phyloP scores from a whole-genome alignment of 192 early-diverging fungal species.

The Entomortierella parvispora region DNA sequence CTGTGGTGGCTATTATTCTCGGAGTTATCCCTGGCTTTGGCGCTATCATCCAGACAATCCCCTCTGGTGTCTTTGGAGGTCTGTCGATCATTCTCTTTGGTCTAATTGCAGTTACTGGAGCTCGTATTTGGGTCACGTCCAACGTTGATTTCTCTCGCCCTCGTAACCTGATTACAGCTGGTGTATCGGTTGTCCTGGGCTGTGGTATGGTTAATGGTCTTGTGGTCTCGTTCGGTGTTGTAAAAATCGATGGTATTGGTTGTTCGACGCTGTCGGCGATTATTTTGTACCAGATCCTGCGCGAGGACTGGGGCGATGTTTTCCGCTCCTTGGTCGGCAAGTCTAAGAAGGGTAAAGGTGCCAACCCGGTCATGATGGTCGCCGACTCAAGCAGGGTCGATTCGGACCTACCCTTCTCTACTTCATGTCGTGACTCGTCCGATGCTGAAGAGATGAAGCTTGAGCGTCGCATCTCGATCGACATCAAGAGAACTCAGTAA shows the following conservation, averaged over 20 bases:
- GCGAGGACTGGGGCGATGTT: conserved; percentile 31
- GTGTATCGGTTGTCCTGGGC: conserved; percentile 60
- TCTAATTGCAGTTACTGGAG: conserved; percentile 63
- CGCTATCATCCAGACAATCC: conserved; percentile 63
- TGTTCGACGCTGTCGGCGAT: conserved; percentile 52
- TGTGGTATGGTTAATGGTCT: conserved; percentile 55
- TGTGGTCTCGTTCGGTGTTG: conserved; percentile 50
- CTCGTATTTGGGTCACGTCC: conserved; percentile 65
- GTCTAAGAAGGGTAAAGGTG: conserved; percentile 2
- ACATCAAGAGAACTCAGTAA: conserved; percentile 13
- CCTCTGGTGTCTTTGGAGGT: conserved; percentile 65
- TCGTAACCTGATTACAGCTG: conserved; percentile 61
- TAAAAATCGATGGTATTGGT: conserved; percentile 63
- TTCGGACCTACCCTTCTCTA: conserved; percentile 9
- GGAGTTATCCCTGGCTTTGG: conserved; percentile 69
- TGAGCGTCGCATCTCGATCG: conserved; percentile 4
- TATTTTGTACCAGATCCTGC: conserved; percentile 53
- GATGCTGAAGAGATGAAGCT: background rate
- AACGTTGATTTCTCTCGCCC: conserved; percentile 64
- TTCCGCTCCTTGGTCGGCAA: conserved; percentile 11
- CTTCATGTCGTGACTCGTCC: conserved; percentile 12
- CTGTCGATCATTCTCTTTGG: conserved; percentile 64
- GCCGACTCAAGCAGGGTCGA: conserved; percentile 1
- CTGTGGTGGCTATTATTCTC: conserved; percentile 62
- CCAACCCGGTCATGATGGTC: conserved; percentile 15